Base-by-base conservation (phyloP, 441 rosid genomes). In the Biscutella auriculata region DNA sequence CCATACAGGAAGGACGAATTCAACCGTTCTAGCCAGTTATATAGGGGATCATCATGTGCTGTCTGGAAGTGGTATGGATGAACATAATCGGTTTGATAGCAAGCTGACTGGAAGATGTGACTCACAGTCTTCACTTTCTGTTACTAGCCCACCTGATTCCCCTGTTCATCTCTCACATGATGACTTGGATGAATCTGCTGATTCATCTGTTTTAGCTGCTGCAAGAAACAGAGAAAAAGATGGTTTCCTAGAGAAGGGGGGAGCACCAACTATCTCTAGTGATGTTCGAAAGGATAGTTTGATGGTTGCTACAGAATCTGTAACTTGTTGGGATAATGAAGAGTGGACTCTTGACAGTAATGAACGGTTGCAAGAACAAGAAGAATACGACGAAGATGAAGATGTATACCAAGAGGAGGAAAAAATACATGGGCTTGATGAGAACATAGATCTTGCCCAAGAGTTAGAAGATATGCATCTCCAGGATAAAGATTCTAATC, bases 381-480 rank as follows among this genome's bases (percentile, higher is more conserved):
- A 85, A 77, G 97, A 83, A 76, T 93, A 89, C 61, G 93, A 89
- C 44, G 97, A 87, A 74, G 95, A 83, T 76, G 97, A 79, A 68
- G 91, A 85, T 62, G 96, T 82, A 35, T 89, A 81, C 62, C 81
- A 72, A 61, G 96, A 83, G 68, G 88, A 83, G 62, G 93, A 87
- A 63, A 96, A 83, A 67, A 72, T 73, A 57, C 88, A 80, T 19
- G 93, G 82, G 65, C 87, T 76, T 71, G 91, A 79, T 69, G 93
- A 76, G 57, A 85, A 82, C 72, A 69, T 70, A 60, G 71, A 75
- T 52, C 61, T 82, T 51, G 53, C 65, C 28, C 79, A 60, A 53
- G 88, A 88, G 62, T 79, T 84, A 53, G 83, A 79, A 33, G 83
- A 70, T 59, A 55, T 81, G 78, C 76, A 73, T 61, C 67, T 93